Conservation (phyloP, 202 grass and related monocot species). For the Setaria viridis region DNA sequence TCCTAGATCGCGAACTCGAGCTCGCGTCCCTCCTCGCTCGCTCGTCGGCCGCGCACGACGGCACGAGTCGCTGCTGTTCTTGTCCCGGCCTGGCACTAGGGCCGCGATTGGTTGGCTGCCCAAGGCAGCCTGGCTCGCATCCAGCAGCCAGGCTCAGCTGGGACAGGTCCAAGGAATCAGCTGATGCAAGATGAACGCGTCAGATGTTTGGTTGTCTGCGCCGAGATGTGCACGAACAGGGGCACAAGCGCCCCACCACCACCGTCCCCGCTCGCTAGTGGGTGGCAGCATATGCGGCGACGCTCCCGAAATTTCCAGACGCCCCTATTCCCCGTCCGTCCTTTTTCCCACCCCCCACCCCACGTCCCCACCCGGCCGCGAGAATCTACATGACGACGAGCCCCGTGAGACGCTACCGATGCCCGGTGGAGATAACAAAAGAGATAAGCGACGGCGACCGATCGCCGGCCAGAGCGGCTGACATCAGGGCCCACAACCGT, state of each 20-base stretch:
- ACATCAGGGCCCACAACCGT: neutral
- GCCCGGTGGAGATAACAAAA: neutral
- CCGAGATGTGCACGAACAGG: neutral
- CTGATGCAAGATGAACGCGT: too few species aligned
- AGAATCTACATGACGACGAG: neutral
- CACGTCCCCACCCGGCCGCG: neutral
- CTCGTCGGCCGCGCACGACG: neutral
- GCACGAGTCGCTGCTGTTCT: too few species aligned
- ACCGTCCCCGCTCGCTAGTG: neutral
- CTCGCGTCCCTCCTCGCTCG: neutral
- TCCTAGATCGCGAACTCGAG: neutral
- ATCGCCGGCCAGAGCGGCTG: neutral
- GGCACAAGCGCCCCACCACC: neutral
- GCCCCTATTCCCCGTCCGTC: neutral
- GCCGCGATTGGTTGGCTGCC: too few species aligned
- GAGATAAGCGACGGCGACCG: conserved; percentile 35
- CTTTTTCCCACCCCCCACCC: neutral
- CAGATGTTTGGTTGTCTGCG: too few species aligned
- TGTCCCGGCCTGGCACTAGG: too few species aligned
- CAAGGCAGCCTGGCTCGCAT: too few species aligned
- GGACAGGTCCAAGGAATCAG: too few species aligned
- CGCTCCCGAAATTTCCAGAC: conserved; percentile 45
- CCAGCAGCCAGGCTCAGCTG: too few species aligned
- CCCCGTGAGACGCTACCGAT: conserved; percentile 12
- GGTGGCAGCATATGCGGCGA: conserved; percentile 25